Conservation (phyloP, 768 basidiomycete species). For the Mycena albidolilacea region DNA sequence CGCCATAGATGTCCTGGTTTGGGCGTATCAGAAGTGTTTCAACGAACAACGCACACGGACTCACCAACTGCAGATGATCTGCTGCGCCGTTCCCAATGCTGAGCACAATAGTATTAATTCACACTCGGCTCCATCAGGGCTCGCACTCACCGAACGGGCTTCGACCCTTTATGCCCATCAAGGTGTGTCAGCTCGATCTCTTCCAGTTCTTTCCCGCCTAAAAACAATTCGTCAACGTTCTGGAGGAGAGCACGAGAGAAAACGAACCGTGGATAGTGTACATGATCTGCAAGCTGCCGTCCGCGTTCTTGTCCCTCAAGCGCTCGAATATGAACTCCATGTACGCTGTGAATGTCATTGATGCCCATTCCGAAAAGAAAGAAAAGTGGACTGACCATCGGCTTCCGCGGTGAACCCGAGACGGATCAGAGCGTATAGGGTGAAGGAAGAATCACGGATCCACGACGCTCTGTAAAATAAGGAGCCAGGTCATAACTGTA, state of each 20-base stretch:
- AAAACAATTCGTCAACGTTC: background rate
- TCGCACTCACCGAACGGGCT: conserved; percentile 73
- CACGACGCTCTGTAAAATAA: conserved; percentile 73
- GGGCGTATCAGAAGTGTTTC: background rate
- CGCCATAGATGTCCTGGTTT: conserved; percentile 95
- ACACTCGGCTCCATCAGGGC: background rate
- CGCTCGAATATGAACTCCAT: conserved; percentile 94
- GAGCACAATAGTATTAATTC: conserved; percentile 7
- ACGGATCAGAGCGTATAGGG: conserved; percentile 93
- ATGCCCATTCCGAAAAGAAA: background rate
- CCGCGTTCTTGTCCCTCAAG: conserved; percentile 85
- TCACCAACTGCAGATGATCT: conserved; percentile 90
- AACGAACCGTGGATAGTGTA: conserved; percentile 90
- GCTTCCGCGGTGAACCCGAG: conserved; percentile 96
- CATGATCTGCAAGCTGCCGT: conserved; percentile 97
- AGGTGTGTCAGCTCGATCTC: conserved; percentile 90
- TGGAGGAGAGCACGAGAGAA: background rate
- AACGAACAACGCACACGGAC: conserved; percentile 23
- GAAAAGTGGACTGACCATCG: conserved; percentile 67
- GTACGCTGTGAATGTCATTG: conserved; percentile 65
- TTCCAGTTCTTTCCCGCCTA: conserved; percentile 84
- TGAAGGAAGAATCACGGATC: conserved; percentile 98
- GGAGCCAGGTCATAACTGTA: background rate
- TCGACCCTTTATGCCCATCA: conserved; percentile 90
- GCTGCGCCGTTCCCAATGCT: conserved; percentile 97